Evolutionary conservation across 1,139 yeast genomes (phyloP), one percentile per base, ranked within the genome.

Genomic region (Blastobotrys illinoisensis): DNA sequence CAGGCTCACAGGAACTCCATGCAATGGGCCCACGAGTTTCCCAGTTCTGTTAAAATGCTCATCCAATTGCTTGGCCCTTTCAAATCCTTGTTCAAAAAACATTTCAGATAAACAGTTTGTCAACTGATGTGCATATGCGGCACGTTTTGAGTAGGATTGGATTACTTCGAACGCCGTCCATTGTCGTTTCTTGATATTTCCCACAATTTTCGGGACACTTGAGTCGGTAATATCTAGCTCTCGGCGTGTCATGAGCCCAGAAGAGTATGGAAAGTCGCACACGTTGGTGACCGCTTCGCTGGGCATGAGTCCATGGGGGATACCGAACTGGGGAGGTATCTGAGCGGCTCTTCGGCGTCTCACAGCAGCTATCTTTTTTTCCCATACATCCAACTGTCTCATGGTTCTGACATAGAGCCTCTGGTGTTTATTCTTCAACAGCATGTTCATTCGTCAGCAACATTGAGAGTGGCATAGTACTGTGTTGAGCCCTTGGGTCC

Each of bases 81-180:
- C 40, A 13, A n/a, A 13, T 11, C 87, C 59, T 79, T 82, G 21
- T 18, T 64, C 66, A 45, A 67, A 65, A 45, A 70, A 60, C 48
- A 69, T 59, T 53, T 69, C 72, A 16, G 69, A 66, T 36, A 68
- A 58, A 51, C 71, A 67, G 55, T 68, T 69, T 45, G 80, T 75
- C 58, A 81, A 67, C 62, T 82, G 83, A 58, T 82, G 86, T n/a
- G 81, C 79, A 51, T 81, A 70, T 0, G 82, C 78, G 2, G 85
- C 82, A 56, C 60, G 86, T 72, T 59, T 79, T 80, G 56, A 82
- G 79, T 63, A 75, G 80, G 4, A 60, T 9, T 47, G 46, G 5
- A 55, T 54, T 2, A 60, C 61, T 18, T 55, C 49, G 14, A 53
- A 50, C 14, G 62, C 44, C 1, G 59, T 48, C 47, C 52, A 50